Evolutionary conservation across 2,329 filamentous ascomycete species (phyloP), one percentile per base, ranked within the genome.

Genomic region (Talaromyces sp.): DNA sequence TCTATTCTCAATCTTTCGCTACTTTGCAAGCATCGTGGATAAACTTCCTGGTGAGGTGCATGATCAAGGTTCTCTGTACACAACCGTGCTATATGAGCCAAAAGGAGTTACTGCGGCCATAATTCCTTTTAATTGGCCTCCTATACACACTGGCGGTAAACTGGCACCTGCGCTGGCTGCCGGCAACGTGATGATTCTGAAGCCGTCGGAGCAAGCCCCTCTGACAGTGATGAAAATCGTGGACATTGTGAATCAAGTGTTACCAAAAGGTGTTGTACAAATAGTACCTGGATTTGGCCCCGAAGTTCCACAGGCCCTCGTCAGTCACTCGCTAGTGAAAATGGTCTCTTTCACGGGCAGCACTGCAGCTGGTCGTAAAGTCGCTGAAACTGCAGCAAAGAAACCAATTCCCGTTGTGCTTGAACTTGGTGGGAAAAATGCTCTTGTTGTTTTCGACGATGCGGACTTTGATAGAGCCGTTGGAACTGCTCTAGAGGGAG

Each of bases 71-170:
- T 64, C 13, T 58, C 52, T 17, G 64, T 68, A 41, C 62, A 68
- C 58, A 66, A 67, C 56, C 66, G n/a, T 64, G 7, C 31, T 68
- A 6, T 77, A 82, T 10, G 75, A 79, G 6, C 80, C 84, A 0
- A 75, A 85, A 0, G 84, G 84, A 4, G 83, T 86, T 2, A 82
- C 84, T 0, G 81, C 77, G 1, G 79, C 81, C 55, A 81, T 86
- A 62, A 84, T 83, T 0, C 81, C 83, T 0, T 86, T 84, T 70
- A 86, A 86, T 68, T 82, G 85, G 63, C 83, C 83, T 2, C 73
- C 85, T 26, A 76, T 85, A 51, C 84, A 84, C 63, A 81, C 82
- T 1, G 81, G 83, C 52, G 84, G 83, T 2, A 75, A 75, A 63
- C 63, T 73, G 35, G 71, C 68, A 9, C 69, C 73, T 14, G 69